Evolutionary conservation across 805 yeast genomes (phyloP).

Genomic region (Saccharomycopsis guyanensis): DNA sequence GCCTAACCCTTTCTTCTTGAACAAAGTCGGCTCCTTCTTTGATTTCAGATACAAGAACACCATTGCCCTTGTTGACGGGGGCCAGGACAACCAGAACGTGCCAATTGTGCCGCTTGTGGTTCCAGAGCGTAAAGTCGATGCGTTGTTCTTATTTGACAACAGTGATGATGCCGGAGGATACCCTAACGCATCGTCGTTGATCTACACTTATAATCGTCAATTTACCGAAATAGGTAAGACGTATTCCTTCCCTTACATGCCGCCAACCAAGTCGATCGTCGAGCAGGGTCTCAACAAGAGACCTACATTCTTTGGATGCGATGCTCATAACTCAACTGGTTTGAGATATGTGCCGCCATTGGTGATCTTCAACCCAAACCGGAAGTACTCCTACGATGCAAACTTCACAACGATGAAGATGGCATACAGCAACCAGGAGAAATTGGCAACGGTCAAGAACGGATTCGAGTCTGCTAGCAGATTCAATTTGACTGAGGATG

Average conservation of each 20-base stretch:
- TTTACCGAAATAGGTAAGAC: slow-evolving; percentile 44
- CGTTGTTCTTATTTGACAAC: slow-evolving; percentile 56
- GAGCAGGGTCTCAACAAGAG: slow-evolving; percentile 53
- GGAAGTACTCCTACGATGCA: slow-evolving; percentile 53
- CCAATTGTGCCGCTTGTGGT: slow-evolving; percentile 57
- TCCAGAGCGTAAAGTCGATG: slow-evolving; percentile 51
- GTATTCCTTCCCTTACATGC: slow-evolving; percentile 73
- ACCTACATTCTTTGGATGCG: slow-evolving; percentile 83
- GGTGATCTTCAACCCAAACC: slow-evolving; percentile 68
- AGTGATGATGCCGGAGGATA: slow-evolving; percentile 56
- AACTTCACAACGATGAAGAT: slow-evolving; percentile 69
- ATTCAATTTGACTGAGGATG: slow-evolving; percentile 57
- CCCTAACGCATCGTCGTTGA: slow-evolving; percentile 63
- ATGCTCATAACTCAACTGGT: slow-evolving; percentile 52
- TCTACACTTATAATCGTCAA: slow-evolving; percentile 51
- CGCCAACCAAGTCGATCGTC: slow-evolving; percentile 54
- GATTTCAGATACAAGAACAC: slow-evolving; percentile 34
- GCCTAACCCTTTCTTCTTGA: slow-evolving; percentile 63
- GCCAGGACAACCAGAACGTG: slow-evolving; percentile 55
- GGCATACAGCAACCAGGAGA: slow-evolving; percentile 49
- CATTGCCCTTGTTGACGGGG: slow-evolving; percentile 60
- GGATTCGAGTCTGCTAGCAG: slow-evolving; percentile 66
- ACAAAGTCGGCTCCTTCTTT: slow-evolving; percentile 31
- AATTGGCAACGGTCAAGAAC: slow-evolving; percentile 52
- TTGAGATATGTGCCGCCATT: slow-evolving; percentile 58